A percentile compares a stretch with the other conserved stretches of the same genome.
phyloP scores from a whole-genome alignment of 768 basidiomycete species.

The Phallus indusiatus region DNA sequence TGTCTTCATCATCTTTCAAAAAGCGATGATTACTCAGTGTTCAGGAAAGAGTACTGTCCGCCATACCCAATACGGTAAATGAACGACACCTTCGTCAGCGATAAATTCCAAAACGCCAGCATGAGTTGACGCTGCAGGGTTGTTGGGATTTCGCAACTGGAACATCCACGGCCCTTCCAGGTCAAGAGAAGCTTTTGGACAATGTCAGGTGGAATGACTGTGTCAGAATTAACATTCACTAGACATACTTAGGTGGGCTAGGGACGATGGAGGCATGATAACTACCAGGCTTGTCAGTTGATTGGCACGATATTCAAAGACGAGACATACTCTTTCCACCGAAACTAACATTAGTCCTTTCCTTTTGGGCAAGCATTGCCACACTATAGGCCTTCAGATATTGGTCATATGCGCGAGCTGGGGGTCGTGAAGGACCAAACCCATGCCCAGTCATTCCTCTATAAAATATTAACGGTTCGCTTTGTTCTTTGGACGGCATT shows the following conservation, averaged over 20 bases:
- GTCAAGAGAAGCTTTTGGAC: slow-evolving; percentile 55
- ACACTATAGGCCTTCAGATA: slow-evolving; percentile 94
- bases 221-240: neutral
- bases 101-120: slow-evolving; percentile 99
- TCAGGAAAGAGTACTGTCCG: neutral
- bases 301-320: slow-evolving; percentile 13
- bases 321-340: slow-evolving; percentile 87
- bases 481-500: neutral
- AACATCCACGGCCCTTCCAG: slow-evolving; percentile 94
- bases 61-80: slow-evolving; percentile 85
- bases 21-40: neutral
- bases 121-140: slow-evolving; percentile 79
- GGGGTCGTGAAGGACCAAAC: slow-evolving; percentile 12
- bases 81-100: slow-evolving; percentile 90
- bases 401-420: slow-evolving; percentile 76
- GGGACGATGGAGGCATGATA: slow-evolving; percentile 93
- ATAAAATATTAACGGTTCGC: neutral
- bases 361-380: slow-evolving; percentile 81
- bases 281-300: slow-evolving; percentile 36
- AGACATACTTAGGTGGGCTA: slow-evolving; percentile 66
- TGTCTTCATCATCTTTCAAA: slow-evolving; percentile 83
- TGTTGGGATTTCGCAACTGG: slow-evolving; percentile 84
- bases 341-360: slow-evolving; percentile 87
- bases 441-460: slow-evolving; percentile 8
- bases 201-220: neutral